These are phyloP conservation scores for Vachellia pachyceras DNA, from an alignment of 306 rosid genomes.

Conservation along the genomic window DNA sequence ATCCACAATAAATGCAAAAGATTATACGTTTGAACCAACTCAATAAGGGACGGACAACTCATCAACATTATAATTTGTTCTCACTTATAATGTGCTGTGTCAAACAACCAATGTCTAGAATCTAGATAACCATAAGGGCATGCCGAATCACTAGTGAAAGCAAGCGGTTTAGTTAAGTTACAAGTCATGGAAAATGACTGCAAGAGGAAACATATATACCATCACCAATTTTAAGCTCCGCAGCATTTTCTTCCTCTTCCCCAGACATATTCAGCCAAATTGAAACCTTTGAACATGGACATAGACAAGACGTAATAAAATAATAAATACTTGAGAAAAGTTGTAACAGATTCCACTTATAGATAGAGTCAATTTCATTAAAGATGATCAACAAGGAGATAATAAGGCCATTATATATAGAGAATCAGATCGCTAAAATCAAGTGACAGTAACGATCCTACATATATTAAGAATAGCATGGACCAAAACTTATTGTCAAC, in stretches of 20 bases:
- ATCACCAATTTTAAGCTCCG: constrained; percentile 96
- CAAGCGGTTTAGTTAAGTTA: neutral
- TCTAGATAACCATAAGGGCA: neutral
- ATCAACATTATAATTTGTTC: neutral
- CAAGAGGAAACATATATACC: constrained; percentile 46
- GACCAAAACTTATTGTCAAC: neutral
- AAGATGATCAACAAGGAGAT: neutral
- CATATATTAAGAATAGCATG: neutral
- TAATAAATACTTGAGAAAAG: neutral
- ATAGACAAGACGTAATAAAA: neutral
- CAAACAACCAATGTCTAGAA: neutral
- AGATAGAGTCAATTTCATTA: neutral
- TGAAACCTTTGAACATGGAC: neutral
- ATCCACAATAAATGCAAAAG: neutral
- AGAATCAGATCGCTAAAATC: neutral
- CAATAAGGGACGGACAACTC: neutral
- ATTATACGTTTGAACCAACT: neutral
- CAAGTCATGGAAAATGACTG: neutral
- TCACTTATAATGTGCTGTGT: neutral
- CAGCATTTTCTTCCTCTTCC: constrained; percentile 95
- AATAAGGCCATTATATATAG: neutral
- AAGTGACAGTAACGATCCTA: neutral
- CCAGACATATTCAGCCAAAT: constrained; percentile 67
- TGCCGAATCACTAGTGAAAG: neutral
- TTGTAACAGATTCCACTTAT: neutral